Percentiles rank a stretch among this genome's conserved stretches.
These are phyloP conservation scores for Trichomonas gallinae DNA, from an alignment of 208 protist species.

Conservation along the genomic window DNA sequence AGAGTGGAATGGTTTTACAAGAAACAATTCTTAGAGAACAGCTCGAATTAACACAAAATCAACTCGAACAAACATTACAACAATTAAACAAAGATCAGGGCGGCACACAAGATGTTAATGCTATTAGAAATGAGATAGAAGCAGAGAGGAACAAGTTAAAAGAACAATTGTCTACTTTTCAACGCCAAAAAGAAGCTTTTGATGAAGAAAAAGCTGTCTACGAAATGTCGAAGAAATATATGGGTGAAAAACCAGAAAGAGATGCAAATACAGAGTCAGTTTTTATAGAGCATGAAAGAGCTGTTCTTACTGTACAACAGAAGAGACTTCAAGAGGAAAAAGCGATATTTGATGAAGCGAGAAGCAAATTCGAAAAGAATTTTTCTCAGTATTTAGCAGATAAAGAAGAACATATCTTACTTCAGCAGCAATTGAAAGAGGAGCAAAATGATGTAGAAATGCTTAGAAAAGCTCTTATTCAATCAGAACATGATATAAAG, in stretches of 20 bases:
- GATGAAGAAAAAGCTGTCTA: background rate
- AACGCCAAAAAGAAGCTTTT: background rate
- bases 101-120: background rate
- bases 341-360: background rate
- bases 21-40: background rate
- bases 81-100: background rate
- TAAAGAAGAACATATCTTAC: background rate
- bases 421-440: background rate
- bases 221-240: background rate
- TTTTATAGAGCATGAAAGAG: background rate
- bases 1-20: background rate
- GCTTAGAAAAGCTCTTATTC: constrained; percentile 59
- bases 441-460: constrained; percentile 63
- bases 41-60: background rate
- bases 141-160: background rate
- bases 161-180: background rate
- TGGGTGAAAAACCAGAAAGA: background rate
- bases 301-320: background rate
- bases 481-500: constrained; percentile 51
- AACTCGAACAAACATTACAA: background rate
- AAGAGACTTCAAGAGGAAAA: background rate
- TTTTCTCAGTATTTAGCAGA: background rate
- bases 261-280: background rate
- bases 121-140: background rate
- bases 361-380: background rate